These are phyloP conservation scores for Agapanthus africanus DNA, from an alignment of 106 monocot genomes.

Conservation along the genomic window DNA sequence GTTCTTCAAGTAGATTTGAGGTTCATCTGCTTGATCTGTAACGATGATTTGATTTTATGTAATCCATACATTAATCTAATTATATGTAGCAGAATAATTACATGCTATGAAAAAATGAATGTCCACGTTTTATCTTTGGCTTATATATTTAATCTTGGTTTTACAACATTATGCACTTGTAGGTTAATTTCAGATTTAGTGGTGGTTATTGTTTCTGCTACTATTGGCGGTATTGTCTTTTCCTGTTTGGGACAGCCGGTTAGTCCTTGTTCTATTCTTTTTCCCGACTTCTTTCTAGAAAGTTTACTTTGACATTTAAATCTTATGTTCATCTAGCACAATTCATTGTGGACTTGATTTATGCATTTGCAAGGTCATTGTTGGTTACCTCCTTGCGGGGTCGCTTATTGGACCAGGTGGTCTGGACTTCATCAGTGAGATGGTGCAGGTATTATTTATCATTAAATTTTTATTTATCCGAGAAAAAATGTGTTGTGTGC, in stretches of 20 bases:
- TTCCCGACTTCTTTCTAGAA: neutral
- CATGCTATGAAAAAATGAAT: neutral
- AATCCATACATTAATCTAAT: neutral
- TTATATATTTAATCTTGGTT: neutral
- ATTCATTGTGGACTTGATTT: constrained; percentile 4
- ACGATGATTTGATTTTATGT: neutral
- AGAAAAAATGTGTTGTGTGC: too few relatives aligned
- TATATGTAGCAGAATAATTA: neutral
- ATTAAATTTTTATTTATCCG: neutral
- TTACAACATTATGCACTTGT: constrained; percentile 12
- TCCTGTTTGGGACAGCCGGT: constrained; percentile 95
- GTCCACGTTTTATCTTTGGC: neutral
- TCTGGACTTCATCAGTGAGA: constrained; percentile 80
- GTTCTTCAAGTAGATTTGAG: constrained; percentile 96
- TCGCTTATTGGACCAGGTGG: constrained; percentile 97
- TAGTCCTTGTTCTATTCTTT: constrained; percentile 15
- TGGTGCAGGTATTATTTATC: constrained; percentile 73
- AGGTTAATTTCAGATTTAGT: constrained; percentile 97
- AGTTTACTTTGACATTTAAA: neutral
- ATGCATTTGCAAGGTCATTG: constrained; percentile 66
- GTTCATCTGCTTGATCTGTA: constrained; percentile 18
- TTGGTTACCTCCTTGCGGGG: constrained; percentile 97
- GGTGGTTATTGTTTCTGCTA: constrained; percentile 97
- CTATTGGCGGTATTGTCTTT: constrained; percentile 82
- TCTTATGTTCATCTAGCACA: neutral